Evolutionary conservation across 768 basidiomycete genomes (phyloP), one percentile per base, ranked within the genome.

Genomic region (Leccinum truebloodii): DNA sequence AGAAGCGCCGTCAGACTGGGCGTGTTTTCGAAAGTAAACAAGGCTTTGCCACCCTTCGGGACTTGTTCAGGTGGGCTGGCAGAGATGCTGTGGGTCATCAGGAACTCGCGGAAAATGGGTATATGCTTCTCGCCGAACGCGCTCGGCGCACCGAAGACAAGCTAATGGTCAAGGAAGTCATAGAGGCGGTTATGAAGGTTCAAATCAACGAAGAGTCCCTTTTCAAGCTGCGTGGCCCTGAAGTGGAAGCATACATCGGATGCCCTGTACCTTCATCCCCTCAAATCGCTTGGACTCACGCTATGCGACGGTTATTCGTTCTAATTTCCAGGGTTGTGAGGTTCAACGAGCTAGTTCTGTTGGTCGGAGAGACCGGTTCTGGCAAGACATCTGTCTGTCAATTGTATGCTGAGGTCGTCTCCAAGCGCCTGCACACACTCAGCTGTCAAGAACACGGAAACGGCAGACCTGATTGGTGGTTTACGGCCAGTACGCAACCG

Each of bases 361-460:
- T 99, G 30, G 96, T 99, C 14, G 97, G 97, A 0, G 96, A 98
- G 74, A 98, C 97, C 0, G 97, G 97, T 14, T 92, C 90, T 4
- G 97, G 97, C 16, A 99, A 99, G 76, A 99, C 97, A 0, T 97
- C 96, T 1, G 89, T 98, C 44, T 98, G 96, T 69, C 94, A 98
- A 70, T 77, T 94, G 5, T 89, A 90, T 64, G 90, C 96, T 0
- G 82, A 87, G 50, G 85, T 86, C 1, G 75, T 83, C 24, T 74
- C 75, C 26, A 86, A 85, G 67, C 77, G 74, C 37, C 78, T 99
- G 30, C 78, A 88, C 65, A 80, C 86, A 4, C 83, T 99, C 63
- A 98, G 93, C 66, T 98, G 97, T 68, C 97, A 99, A 97, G 75
- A 98, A 97, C 70, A 98, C 95, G 35, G 97, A 99, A 77, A 96